phyloP scores from a whole-genome alignment of 805 yeast genomes.

The Metschnikowia henanensis region DNA sequence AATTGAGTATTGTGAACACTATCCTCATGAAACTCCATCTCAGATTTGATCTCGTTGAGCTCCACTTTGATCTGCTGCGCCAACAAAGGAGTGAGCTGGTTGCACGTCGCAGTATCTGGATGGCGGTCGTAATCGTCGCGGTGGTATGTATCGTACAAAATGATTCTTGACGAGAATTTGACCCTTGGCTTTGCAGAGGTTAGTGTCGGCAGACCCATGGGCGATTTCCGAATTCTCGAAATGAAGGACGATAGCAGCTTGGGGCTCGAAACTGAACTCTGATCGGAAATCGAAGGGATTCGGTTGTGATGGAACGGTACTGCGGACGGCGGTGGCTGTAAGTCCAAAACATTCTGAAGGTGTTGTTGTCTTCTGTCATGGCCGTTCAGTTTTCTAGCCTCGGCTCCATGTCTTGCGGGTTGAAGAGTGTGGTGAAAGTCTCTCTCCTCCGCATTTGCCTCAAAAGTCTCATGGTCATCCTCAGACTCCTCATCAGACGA shows the following conservation, averaged over 20 bases:
- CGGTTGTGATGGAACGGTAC: constrained; percentile 32
- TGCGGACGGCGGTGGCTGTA: constrained; percentile 18
- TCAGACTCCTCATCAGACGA: constrained; percentile 24
- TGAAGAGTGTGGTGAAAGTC: not conserved
- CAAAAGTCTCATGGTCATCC: constrained; percentile 6
- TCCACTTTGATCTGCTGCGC: constrained; percentile 88
- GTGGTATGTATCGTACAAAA: constrained; percentile 81
- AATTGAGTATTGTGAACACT: constrained; percentile 85
- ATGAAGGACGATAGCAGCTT: constrained; percentile 33
- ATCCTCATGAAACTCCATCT: constrained; percentile 80
- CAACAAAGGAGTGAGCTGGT: constrained; percentile 80
- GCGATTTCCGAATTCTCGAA: constrained; percentile 27
- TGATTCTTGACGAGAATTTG: constrained; percentile 76
- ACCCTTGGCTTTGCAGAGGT: constrained; percentile 34
- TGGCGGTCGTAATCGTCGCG: constrained; percentile 87
- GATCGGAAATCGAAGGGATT: constrained; percentile 31
- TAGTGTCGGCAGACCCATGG: constrained; percentile 13
- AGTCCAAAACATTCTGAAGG: constrained; percentile 15
- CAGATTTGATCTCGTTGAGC: constrained; percentile 71
- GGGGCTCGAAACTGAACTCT: constrained; percentile 28
- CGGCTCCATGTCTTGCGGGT: not conserved
- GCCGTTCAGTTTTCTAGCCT: constrained; percentile 8
- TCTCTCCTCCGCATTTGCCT: not conserved
- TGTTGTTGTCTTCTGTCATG: constrained; percentile 16
- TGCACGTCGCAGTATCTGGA: constrained; percentile 92